Conservation (phyloP, 768 basidiomycete species). For the Coprinopsis strossmayeri region DNA sequence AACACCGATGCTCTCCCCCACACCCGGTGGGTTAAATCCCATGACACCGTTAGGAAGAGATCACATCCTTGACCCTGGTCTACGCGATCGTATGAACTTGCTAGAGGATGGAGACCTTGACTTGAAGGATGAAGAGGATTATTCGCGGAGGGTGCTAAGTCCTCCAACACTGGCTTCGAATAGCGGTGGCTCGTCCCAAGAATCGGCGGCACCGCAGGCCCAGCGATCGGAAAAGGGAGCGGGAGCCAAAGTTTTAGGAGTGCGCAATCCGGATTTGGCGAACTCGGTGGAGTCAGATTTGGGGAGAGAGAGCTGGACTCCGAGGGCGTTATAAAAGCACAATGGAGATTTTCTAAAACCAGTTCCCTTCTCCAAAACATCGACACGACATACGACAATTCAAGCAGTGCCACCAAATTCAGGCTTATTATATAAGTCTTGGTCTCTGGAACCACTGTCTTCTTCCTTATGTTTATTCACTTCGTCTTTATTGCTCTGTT, state of each 20-base stretch:
- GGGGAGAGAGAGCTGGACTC: neutral
- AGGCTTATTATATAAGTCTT: no score
- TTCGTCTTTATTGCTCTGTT: no score
- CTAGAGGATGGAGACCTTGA: conserved; percentile 24
- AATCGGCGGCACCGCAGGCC: neutral
- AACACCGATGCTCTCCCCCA: conserved; percentile 19
- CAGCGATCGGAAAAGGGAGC: neutral
- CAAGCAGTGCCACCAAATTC: no score
- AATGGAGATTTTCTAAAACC: no score
- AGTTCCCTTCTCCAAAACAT: no score
- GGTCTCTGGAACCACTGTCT: no score
- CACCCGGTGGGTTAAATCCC: conserved; percentile 15
- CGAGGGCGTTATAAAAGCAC: neutral
- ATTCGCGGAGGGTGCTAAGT: conserved; percentile 27
- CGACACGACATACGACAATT: no score
- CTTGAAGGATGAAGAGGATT: conserved; percentile 48
- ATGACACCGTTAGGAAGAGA: conserved; percentile 18
- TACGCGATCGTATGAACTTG: conserved; percentile 28
- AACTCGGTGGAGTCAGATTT: conserved; percentile 1
- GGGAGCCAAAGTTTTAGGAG: neutral
- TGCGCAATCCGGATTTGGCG: neutral
- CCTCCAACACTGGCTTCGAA: neutral
- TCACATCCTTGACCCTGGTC: conserved; percentile 38
- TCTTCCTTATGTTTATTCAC: no score
- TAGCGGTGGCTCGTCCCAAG: neutral